Percentiles rank a stretch among this genome's conserved stretches.
These are phyloP conservation scores for Blyttiomyces sp. DNA, from an alignment of 371 early-diverging fungal genomes.

Conservation along the genomic window DNA sequence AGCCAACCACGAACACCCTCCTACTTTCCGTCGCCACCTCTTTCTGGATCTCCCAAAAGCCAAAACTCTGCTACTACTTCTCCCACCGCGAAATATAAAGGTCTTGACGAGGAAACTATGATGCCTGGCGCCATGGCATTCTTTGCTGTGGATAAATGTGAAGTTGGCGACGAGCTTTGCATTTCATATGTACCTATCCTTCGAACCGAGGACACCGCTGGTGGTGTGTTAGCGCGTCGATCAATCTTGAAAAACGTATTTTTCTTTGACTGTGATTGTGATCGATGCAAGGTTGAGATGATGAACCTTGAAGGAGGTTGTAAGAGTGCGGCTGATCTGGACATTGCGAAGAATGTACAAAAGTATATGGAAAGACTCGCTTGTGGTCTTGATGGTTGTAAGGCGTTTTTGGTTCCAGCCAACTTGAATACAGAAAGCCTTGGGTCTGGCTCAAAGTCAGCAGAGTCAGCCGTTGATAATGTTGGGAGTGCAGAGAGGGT, in stretches of 20 bases:
- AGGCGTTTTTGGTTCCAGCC: conserved; percentile 6
- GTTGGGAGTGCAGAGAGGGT: too few relatives aligned
- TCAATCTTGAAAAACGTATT: conserved; percentile 55
- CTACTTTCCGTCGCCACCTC: not conserved
- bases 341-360: not conserved
- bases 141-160: conserved; percentile 48
- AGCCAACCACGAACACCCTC: too few relatives aligned
- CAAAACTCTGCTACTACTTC: too few relatives aligned
- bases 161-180: conserved; percentile 61
- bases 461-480: too few relatives aligned
- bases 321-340: conserved; percentile 25
- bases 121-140: conserved; percentile 49
- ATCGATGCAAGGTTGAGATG: conserved; percentile 55
- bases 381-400: conserved; percentile 4
- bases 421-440: too few relatives aligned
- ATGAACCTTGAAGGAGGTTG: conserved; percentile 2
- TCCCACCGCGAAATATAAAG: too few relatives aligned
- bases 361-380: not conserved
- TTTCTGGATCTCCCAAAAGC: too few relatives aligned
- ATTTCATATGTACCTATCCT: conserved; percentile 52
- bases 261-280: conserved; percentile 69
- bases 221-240: conserved; percentile 30
- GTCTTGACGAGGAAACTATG: not conserved
- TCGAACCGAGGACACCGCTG: not conserved
- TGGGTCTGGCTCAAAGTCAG: too few relatives aligned